Evolutionary conservation across 2,329 filamentous ascomycete species (phyloP).

Genomic region (Penicillium sp.): DNA sequence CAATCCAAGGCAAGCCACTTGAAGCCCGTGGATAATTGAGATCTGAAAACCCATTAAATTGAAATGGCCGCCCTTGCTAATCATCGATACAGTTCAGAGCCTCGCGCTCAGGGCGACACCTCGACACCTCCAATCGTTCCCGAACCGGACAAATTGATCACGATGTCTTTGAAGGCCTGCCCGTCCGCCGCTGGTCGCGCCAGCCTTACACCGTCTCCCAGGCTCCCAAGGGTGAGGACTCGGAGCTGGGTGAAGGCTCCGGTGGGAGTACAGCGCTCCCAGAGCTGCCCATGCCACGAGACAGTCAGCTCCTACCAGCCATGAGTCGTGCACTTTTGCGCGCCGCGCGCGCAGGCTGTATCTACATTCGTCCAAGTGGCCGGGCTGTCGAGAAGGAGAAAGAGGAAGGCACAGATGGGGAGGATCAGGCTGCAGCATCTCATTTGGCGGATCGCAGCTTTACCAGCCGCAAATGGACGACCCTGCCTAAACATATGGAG

Average conservation of each 20-base stretch:
- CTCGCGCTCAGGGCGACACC: conserved; percentile 61
- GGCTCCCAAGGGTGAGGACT: conserved; percentile 65
- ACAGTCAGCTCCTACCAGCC: conserved; percentile 74
- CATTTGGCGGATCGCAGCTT: conserved; percentile 53
- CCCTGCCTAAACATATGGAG: conserved; percentile 60
- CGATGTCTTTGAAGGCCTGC: conserved; percentile 73
- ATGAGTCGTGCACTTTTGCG: conserved; percentile 83
- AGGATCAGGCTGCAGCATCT: conserved; percentile 34
- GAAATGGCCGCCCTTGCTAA: conserved; percentile 16
- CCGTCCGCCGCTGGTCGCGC: conserved; percentile 87
- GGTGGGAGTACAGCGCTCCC: conserved; percentile 52
- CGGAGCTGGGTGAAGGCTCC: conserved; percentile 35
- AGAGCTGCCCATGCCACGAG: conserved; percentile 86
- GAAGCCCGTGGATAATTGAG: neutral
- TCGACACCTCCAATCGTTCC: conserved; percentile 51
- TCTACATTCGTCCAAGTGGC: conserved; percentile 71
- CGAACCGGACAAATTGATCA: conserved; percentile 61
- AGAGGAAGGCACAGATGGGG: conserved; percentile 40
- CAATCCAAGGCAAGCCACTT: neutral
- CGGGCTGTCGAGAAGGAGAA: conserved; percentile 42
- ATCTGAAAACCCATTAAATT: neutral
- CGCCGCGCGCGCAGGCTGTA: conserved; percentile 74
- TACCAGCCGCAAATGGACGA: conserved; percentile 61
- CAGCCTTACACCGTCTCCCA: conserved; percentile 70
- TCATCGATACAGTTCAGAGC: conserved; percentile 55